Base-by-base conservation (phyloP, 768 basidiomycete genomes). In the Rhizopogon rudus region DNA sequence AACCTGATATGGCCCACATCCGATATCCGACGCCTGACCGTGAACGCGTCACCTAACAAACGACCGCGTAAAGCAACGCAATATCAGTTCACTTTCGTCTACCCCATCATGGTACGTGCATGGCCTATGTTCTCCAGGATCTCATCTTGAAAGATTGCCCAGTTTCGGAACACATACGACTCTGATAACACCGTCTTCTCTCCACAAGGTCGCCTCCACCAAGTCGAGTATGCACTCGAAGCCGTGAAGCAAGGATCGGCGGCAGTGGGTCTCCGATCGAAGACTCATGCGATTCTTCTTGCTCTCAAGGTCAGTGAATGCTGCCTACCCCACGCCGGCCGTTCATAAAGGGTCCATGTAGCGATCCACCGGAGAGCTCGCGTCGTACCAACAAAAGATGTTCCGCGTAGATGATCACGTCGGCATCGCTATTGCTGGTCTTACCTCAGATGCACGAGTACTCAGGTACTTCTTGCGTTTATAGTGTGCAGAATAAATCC, bases 301-400 rank as follows among this genome's bases (percentile, higher is more conserved):
- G 94, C 95, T 13, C 75, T 99, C 58, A 99, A 98, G 83, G 96
- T 91, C 49, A 53, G 79, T 67, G 8, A 33, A 20, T 31, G 3
- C 29, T 22, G 37, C 10, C 44, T 35, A 6, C 25, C 45, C 39
- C 12, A 22, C 10, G 5, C 43, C 39, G 22, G 20, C 48, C 54
- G 41, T 41, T 63, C 45, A 61, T 35, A 39, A 57, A 10, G 48
- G 10, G 3, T 16, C 17, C 41, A 14, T 43, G n/a, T 49, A 99
- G 97, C 84, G 96, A 71, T 98, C 97, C 29, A 95, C 93, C 13
- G 97, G 97, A 57, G 96, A 98, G 71, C 81, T 99, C 51, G 95
- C 97, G 14, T 93, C 92, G n/a, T 98, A 98, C 79, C 97, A 99
- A 70, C 95, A 98, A 77, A 98, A 99, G 81, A 91, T 98, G 88